These are phyloP conservation scores for Gigaspora rosea DNA, from an alignment of 192 early-diverging fungal species.

Conservation along the genomic window DNA sequence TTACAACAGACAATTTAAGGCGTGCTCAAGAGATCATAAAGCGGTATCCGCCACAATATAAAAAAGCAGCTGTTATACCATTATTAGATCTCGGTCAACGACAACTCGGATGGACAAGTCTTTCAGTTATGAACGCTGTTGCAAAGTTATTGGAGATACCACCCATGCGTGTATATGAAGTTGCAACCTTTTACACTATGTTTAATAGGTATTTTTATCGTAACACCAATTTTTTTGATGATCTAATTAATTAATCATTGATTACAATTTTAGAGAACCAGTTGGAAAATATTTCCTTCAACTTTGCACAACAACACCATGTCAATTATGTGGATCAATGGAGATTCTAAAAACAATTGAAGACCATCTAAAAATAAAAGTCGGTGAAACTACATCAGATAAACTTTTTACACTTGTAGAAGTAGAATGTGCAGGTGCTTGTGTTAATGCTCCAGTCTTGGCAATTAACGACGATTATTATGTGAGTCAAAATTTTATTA, in stretches of 20 bases:
- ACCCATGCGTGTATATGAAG: slow-evolving; percentile 99
- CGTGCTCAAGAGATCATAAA: slow-evolving; percentile 84
- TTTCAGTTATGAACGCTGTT: slow-evolving; percentile 97
- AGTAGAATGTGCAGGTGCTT: slow-evolving; percentile 99
- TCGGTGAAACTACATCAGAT: slow-evolving; percentile 92
- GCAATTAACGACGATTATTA: slow-evolving; percentile 48
- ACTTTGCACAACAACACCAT: slow-evolving; percentile 98
- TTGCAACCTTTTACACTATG: slow-evolving; percentile 99
- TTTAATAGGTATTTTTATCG: slow-evolving; percentile 79
- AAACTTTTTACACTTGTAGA: slow-evolving; percentile 98
- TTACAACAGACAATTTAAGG: slow-evolving; percentile 74
- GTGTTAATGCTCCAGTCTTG: slow-evolving; percentile 96
- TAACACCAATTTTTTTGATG: background rate
- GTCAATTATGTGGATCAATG: slow-evolving; percentile 92
- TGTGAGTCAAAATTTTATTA: background rate
- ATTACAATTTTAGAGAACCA: slow-evolving; percentile 66
- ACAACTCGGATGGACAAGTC: slow-evolving; percentile 91
- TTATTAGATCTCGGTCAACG: slow-evolving; percentile 94
- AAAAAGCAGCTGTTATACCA: slow-evolving; percentile 96
- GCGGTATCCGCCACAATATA: slow-evolving; percentile 97
- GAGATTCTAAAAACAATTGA: slow-evolving; percentile 88
- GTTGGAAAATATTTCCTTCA: slow-evolving; percentile 99
- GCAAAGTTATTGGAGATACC: slow-evolving; percentile 93
- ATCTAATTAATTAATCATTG: background rate
- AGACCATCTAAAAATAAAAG: slow-evolving; percentile 87